Percentiles rank a stretch among this genome's conserved stretches.
Evolutionary conservation across 2,329 filamentous ascomycete genomes (phyloP).

Genomic region (Colletotrichum navitas): DNA sequence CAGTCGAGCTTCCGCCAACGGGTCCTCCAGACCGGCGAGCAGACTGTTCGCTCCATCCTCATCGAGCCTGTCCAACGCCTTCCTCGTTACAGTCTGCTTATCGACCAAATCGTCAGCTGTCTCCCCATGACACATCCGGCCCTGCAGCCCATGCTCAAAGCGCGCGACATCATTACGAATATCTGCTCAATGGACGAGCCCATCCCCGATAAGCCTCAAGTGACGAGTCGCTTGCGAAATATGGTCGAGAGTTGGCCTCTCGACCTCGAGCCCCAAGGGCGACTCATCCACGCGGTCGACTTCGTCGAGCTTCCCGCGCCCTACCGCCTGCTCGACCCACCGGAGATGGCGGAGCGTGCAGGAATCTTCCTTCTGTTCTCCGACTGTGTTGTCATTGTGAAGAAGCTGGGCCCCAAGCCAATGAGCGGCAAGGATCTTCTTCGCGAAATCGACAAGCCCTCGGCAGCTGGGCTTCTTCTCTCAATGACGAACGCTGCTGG

Average conservation of each 20-base stretch:
- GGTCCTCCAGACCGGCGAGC: conserved; percentile 87
- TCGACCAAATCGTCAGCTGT: conserved; percentile 92
- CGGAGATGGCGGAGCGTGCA: conserved; percentile 61
- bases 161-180: conserved; percentile 92
- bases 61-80: conserved; percentile 97
- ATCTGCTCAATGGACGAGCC: conserved; percentile 93
- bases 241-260: conserved; percentile 83
- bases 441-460: conserved; percentile 87
- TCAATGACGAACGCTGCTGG: conserved; percentile 74
- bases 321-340: conserved; percentile 63
- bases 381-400: conserved; percentile 82
- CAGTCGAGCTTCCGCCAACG: conserved; percentile 86
- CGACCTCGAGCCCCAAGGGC: conserved; percentile 78
- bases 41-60: conserved; percentile 88
- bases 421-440: conserved; percentile 82
- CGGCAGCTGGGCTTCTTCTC: conserved; percentile 71
- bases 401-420: conserved; percentile 73
- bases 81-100: conserved; percentile 94
- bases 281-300: conserved; percentile 85
- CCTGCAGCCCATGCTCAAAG: conserved; percentile 84
- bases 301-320: conserved; percentile 82
- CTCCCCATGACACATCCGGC: conserved; percentile 89
- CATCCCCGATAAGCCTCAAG: conserved; percentile 76
- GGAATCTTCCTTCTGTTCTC: conserved; percentile 88
- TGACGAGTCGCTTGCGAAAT: conserved; percentile 79